Percentiles rank a stretch among this genome's conserved stretches.
These are phyloP conservation scores for Caloboletus firmus DNA, from an alignment of 1,284 basidiomycete species.

Conservation along the genomic window DNA sequence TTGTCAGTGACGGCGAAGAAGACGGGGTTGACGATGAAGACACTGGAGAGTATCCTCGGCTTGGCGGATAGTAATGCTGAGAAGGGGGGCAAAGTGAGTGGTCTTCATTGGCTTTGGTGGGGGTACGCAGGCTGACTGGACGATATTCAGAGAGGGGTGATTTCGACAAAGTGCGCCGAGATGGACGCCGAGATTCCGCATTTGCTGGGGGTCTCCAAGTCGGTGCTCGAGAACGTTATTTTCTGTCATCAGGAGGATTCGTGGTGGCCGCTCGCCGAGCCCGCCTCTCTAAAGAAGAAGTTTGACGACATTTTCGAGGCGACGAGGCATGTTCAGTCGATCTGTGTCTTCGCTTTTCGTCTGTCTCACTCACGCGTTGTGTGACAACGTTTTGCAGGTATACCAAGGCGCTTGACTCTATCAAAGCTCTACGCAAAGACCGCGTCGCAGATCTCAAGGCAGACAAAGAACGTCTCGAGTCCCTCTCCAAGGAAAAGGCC, in stretches of 20 bases:
- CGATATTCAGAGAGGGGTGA: constrained; percentile 67
- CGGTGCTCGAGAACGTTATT: constrained; percentile 98
- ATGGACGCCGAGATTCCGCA: constrained; percentile 94
- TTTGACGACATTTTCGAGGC: constrained; percentile 99
- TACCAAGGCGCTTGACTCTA: constrained; percentile 94
- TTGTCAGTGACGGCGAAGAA: constrained; percentile 94
- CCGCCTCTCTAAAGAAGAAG: constrained; percentile 92
- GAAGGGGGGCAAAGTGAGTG: constrained; percentile 72
- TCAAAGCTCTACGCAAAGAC: constrained; percentile 89
- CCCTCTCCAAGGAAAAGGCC: constrained; percentile 80
- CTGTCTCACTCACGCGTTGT: not conserved
- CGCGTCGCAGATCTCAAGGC: constrained; percentile 88
- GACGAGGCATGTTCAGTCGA: constrained; percentile 61
- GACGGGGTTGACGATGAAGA: constrained; percentile 94
- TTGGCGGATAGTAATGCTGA: constrained; percentile 67
- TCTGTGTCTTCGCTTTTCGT: not conserved
- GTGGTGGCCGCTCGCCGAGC: constrained; percentile 96
- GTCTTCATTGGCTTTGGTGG: not conserved
- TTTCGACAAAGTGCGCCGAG: constrained; percentile 96
- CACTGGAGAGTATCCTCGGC: constrained; percentile 89
- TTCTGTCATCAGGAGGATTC: constrained; percentile 99
- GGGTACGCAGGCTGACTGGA: not conserved
- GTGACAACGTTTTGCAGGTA: constrained; percentile 54
- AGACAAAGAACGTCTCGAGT: constrained; percentile 85
- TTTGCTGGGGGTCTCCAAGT: constrained; percentile 92